Conservation (phyloP, 352 stramenopile species). For the Pythium sp. region DNA sequence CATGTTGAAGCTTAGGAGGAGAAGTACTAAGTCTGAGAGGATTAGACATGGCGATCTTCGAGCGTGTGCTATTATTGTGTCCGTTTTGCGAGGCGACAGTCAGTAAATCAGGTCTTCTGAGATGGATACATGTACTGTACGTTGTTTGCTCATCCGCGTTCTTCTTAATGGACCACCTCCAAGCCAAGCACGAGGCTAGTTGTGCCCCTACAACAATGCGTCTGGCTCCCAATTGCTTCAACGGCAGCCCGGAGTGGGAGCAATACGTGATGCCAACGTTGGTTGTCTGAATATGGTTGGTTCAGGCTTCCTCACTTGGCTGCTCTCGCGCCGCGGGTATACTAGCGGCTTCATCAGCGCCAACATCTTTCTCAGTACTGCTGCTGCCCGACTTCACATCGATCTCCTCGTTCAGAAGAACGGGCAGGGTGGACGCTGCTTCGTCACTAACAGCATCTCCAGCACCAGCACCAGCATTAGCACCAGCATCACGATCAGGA, state of each 20-base stretch:
- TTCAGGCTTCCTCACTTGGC: not conserved
- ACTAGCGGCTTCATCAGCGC: not conserved
- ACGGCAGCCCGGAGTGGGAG: too few species aligned
- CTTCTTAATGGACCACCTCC: not conserved
- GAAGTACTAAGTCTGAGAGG: not conserved
- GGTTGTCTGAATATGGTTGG: too few species aligned
- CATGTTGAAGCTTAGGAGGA: not conserved
- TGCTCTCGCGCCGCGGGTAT: not conserved
- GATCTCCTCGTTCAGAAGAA: not conserved
- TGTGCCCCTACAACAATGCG: too few species aligned
- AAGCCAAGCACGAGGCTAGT: not conserved
- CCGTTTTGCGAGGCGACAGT: not conserved
- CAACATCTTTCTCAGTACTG: not conserved
- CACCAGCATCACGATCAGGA: not conserved
- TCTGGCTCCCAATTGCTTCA: too few species aligned
- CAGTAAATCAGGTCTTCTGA: not conserved
- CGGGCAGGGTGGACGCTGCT: not conserved
- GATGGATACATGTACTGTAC: not conserved
- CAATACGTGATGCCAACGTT: not conserved
- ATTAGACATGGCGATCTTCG: not conserved
- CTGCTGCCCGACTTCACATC: not conserved
- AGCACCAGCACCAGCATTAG: too few species aligned
- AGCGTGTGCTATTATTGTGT: not conserved
- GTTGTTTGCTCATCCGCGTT: not conserved
- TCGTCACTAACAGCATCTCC: not conserved